Evolutionary conservation across 768 basidiomycete genomes (phyloP).

Genomic region (Gymnopilus dilepis): DNA sequence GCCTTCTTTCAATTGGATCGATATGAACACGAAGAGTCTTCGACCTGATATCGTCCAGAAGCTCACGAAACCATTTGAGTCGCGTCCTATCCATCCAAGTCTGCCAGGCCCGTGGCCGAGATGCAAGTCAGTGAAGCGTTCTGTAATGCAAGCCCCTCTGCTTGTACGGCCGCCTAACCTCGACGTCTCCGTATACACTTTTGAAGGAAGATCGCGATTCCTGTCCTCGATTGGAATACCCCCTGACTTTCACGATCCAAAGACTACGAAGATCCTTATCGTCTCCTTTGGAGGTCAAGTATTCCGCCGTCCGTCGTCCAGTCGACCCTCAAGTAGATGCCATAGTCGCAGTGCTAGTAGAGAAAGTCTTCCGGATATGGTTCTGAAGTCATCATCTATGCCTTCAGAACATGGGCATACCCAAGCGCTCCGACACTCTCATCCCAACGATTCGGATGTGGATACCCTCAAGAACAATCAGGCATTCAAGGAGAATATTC

Average conservation of each 20-base stretch:
- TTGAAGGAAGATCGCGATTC: constrained; percentile 56
- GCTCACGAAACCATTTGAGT: constrained; percentile 38
- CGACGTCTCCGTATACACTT: constrained; percentile 50
- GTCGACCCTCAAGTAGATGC: constrained; percentile 42
- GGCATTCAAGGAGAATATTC: neutral
- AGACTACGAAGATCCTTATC: constrained; percentile 63
- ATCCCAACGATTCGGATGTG: neutral
- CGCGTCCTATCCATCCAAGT: constrained; percentile 43
- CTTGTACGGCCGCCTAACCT: constrained; percentile 64
- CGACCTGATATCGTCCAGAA: constrained; percentile 47
- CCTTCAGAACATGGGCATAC: neutral
- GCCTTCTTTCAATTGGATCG: constrained; percentile 70
- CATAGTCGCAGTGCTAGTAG: constrained; percentile 35
- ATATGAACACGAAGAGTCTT: constrained; percentile 51
- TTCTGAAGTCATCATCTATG: neutral
- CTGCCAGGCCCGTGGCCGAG: constrained; percentile 42
- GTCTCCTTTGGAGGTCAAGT: constrained; percentile 85
- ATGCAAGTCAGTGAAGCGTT: constrained; percentile 33
- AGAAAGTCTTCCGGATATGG: constrained; percentile 17
- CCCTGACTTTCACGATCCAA: constrained; percentile 47
- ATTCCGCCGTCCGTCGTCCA: constrained; percentile 56
- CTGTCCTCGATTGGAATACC: constrained; percentile 67
- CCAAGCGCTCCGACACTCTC: neutral
- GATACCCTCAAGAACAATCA: neutral
- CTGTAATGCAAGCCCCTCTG: constrained; percentile 61